Evolutionary conservation across 2,329 filamentous ascomycete species (phyloP).

Genomic region (Eurotiales sp.): DNA sequence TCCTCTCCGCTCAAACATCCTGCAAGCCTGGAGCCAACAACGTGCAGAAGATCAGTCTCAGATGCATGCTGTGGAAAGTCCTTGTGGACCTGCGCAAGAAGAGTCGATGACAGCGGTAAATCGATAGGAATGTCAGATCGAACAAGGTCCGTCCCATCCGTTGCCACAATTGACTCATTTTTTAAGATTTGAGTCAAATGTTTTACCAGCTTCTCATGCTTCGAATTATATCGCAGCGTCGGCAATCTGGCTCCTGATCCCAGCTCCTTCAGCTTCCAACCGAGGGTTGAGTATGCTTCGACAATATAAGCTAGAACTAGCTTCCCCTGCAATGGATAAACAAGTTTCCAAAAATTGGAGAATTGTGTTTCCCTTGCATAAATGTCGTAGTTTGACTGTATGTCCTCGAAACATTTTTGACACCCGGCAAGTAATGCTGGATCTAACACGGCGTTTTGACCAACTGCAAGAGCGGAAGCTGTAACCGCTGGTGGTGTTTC

Average conservation of each 20-base stretch:
- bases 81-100: conserved; percentile 27
- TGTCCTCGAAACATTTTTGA: background rate
- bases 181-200: background rate
- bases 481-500: too few relatives aligned
- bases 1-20: background rate
- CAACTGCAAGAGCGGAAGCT: too few relatives aligned
- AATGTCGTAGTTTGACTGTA: background rate
- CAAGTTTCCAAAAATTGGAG: background rate
- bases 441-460: background rate
- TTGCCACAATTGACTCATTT: background rate
- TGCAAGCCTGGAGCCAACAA: background rate
- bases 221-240: background rate
- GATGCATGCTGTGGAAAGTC: conserved; percentile 24
- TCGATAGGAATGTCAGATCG: background rate
- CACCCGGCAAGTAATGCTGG: too few relatives aligned
- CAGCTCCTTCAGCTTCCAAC: background rate
- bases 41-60: conserved; percentile 23
- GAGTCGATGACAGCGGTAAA: background rate
- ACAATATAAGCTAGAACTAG: background rate
- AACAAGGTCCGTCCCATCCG: background rate
- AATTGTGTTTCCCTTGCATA: background rate
- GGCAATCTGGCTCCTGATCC: background rate
- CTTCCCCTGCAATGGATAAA: background rate
- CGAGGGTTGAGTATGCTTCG: background rate
- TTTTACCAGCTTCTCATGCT: background rate